Conservation (phyloP, 441 rosid genomes). For the Bocquillonia castaneifolia region DNA sequence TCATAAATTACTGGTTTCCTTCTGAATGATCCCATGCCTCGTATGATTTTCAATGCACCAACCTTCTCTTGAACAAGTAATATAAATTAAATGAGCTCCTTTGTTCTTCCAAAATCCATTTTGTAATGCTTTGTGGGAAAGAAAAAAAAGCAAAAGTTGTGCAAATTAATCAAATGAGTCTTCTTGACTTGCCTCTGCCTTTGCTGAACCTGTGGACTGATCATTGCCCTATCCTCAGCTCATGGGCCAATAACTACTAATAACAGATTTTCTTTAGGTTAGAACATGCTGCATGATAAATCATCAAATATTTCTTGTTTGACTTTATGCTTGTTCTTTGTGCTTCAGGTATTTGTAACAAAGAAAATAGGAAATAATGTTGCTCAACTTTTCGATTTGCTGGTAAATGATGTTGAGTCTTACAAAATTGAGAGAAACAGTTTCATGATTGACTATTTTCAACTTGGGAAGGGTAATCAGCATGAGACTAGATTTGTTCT, state of each 20-base stretch:
- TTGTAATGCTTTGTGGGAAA: not conserved
- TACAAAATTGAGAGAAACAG: conserved; percentile 32
- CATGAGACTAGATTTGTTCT: conserved; percentile 64
- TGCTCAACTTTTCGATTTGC: conserved; percentile 42
- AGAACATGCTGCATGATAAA: not conserved
- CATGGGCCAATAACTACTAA: not conserved
- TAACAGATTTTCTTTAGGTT: not conserved
- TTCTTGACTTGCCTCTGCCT: not conserved
- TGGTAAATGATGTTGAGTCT: conserved; percentile 37
- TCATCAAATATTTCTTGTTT: not conserved
- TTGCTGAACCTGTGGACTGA: not conserved
- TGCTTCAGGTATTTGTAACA: conserved; percentile 58
- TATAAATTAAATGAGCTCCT: not conserved
- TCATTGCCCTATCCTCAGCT: not conserved
- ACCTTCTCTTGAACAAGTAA: not conserved
- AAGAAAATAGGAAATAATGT: conserved; percentile 36
- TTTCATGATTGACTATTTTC: conserved; percentile 34
- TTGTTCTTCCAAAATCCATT: not conserved
- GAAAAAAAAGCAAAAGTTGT: not conserved
- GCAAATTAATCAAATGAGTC: not conserved
- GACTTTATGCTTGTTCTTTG: conserved; percentile 5
- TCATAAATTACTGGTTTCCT: not conserved
- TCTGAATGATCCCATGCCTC: not conserved
- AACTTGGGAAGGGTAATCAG: conserved; percentile 53
- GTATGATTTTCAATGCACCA: not conserved